phyloP scores from a whole-genome alignment of 371 early-diverging fungal genomes.

The Mortierella sp. region DNA sequence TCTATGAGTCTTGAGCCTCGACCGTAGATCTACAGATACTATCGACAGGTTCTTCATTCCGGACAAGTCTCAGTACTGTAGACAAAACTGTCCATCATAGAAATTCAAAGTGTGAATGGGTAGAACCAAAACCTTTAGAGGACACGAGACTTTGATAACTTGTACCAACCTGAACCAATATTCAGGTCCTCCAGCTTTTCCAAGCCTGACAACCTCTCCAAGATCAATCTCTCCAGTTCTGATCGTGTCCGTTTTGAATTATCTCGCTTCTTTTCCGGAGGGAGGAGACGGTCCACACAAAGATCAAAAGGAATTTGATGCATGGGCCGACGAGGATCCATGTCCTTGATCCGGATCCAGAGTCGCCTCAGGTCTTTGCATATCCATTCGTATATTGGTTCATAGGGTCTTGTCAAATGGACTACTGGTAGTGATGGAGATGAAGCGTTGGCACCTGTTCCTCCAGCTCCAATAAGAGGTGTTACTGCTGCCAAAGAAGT shows the following conservation, averaged over 20 bases:
- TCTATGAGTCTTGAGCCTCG: too few species aligned
- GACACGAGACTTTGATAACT: not conserved
- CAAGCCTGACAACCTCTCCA: conserved; percentile 27
- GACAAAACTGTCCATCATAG: too few species aligned
- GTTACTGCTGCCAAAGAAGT: too few species aligned
- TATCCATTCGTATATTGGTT: conserved; percentile 30
- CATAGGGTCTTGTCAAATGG: conserved; percentile 5
- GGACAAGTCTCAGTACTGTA: too few species aligned
- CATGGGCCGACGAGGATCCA: conserved; percentile 27
- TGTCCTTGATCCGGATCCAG: conserved; percentile 26
- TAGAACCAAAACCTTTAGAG: too few species aligned
- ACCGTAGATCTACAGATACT: too few species aligned
- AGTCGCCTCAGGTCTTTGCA: conserved; percentile 24
- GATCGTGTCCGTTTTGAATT: conserved; percentile 16
- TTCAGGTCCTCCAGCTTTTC: conserved; percentile 16
- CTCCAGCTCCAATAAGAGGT: too few species aligned
- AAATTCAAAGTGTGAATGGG: too few species aligned
- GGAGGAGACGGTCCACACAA: conserved; percentile 34
- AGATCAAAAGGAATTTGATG: conserved; percentile 32
- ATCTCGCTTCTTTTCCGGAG: conserved; percentile 15
- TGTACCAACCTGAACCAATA: conserved; percentile 34
- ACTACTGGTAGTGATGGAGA: not conserved
- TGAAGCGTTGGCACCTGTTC: not conserved
- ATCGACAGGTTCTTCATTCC: too few species aligned
- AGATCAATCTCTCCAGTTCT: conserved; percentile 28